Evolutionary conservation across 441 rosid genomes (phyloP).

Genomic region (Flueggea neowawraea): DNA sequence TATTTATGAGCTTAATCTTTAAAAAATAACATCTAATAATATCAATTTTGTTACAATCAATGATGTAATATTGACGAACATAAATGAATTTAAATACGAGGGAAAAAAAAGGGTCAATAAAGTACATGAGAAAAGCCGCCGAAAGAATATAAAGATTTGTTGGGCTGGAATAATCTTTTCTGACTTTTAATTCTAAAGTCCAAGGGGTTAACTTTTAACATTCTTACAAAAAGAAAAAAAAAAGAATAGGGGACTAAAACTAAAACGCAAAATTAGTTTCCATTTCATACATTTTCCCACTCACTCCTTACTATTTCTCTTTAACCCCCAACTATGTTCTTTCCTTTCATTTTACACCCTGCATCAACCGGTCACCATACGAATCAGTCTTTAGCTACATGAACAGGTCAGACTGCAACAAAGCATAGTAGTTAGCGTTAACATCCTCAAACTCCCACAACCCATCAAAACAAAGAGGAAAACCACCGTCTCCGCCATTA

Average conservation of each 20-base stretch:
- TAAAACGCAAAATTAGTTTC: conserved; percentile 21
- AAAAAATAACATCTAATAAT: too few relatives aligned
- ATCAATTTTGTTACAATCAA: too few relatives aligned
- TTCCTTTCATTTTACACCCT: too few relatives aligned
- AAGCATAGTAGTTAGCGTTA: conserved; percentile 61
- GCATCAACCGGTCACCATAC: too few relatives aligned
- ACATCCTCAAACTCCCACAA: conserved; percentile 86
- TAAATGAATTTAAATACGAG: too few relatives aligned
- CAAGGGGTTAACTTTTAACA: background rate
- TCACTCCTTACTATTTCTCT: background rate
- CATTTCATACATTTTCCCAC: conserved; percentile 16
- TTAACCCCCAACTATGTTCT: conserved; percentile 3
- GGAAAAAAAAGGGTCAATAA: too few relatives aligned
- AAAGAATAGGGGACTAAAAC: conserved; percentile 10
- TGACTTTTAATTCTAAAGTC: background rate
- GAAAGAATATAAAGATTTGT: too few relatives aligned
- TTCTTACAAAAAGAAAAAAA: conserved; percentile 10
- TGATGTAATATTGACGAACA: too few relatives aligned
- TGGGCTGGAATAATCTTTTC: background rate
- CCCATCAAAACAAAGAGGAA: conserved; percentile 31
- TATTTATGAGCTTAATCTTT: too few relatives aligned
- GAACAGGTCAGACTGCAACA: conserved; percentile 71
- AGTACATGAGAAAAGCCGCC: too few relatives aligned
- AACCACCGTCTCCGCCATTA: conserved; percentile 32
- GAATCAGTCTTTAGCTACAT: conserved; percentile 27